Evolutionary conservation across 1,139 yeast genomes (phyloP).

Genomic region (Lodderomyces orthopsilosis): DNA sequence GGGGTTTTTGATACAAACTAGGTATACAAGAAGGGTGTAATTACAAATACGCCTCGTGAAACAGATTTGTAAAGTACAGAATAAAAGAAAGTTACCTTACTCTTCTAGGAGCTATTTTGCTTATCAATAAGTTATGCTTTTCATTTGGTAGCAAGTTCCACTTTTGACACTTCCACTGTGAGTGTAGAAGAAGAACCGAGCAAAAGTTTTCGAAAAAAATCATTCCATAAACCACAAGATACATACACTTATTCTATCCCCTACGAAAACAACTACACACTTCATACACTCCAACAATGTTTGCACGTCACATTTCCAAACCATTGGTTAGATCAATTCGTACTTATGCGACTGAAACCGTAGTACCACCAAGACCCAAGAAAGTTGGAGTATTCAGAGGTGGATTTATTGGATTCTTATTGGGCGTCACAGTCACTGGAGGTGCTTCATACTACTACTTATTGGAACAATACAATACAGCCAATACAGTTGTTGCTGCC

Average conservation of each 20-base stretch:
- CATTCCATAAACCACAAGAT: slow-evolving; percentile 4
- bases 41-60: too few species aligned
- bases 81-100: too few species aligned
- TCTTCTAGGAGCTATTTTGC: too few species aligned
- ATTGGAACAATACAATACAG: slow-evolving; percentile 70
- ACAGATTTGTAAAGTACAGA: too few species aligned
- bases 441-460: slow-evolving; percentile 74
- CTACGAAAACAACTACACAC: not conserved
- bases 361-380: slow-evolving; percentile 23
- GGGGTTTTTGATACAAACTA: too few species aligned
- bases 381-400: slow-evolving; percentile 64
- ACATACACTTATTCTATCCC: too few species aligned
- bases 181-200: slow-evolving; percentile 1
- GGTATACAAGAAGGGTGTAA: too few species aligned
- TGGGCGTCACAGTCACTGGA: slow-evolving; percentile 75
- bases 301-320: slow-evolving; percentile 21
- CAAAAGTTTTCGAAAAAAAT: slow-evolving; percentile 14
- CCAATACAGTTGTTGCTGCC: slow-evolving; percentile 69
- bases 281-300: slow-evolving; percentile 1
- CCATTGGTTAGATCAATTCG: slow-evolving; percentile 20
- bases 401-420: slow-evolving; percentile 69
- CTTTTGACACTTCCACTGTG: too few species aligned
- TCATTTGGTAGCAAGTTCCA: not conserved
- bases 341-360: slow-evolving; percentile 19
- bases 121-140: too few species aligned